Percentiles rank a stretch among this genome's conserved stretches.
phyloP scores from a whole-genome alignment of 352 stramenopile genomes.

The Globisporangium splendens region DNA sequence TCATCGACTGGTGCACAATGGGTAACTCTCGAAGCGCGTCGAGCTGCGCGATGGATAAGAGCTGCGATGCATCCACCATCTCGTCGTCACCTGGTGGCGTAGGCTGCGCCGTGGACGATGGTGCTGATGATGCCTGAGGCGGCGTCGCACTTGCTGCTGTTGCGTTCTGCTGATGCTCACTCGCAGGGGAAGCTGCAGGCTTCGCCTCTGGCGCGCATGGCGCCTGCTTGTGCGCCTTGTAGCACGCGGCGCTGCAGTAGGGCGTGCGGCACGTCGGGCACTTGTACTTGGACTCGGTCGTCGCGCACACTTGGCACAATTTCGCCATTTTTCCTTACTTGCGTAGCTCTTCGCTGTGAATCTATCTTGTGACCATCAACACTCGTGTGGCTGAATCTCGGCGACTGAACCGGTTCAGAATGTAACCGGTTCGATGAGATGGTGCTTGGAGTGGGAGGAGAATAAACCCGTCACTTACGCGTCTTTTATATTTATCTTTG shows the following conservation, averaged over 20 bases:
- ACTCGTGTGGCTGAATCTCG: too few relatives aligned
- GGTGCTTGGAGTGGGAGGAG: too few relatives aligned
- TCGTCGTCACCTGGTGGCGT: conserved; percentile 24
- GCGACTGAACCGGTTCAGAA: too few relatives aligned
- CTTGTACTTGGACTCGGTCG: conserved; percentile 77
- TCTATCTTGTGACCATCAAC: conserved; percentile 5
- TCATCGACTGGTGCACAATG: conserved; percentile 36
- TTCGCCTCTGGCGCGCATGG: conserved; percentile 29
- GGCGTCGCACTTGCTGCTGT: not conserved
- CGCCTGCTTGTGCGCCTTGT: conserved; percentile 77
- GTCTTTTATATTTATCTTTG: too few relatives aligned
- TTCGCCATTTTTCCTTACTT: conserved; percentile 31
- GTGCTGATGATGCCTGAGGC: not conserved
- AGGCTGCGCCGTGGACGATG: not conserved
- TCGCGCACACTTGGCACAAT: conserved; percentile 50
- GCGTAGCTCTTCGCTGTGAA: conserved; percentile 15
- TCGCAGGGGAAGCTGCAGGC: too few relatives aligned
- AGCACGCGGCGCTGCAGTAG: conserved; percentile 78
- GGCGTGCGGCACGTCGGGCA: conserved; percentile 62
- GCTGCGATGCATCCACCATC: conserved; percentile 25
- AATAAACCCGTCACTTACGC: too few relatives aligned
- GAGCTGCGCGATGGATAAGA: conserved; percentile 58
- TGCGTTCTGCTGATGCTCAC: conserved; percentile 4
- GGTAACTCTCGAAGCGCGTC: conserved; percentile 26
- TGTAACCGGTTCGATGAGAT: too few relatives aligned